Base-by-base conservation (phyloP, 31 red algal species). In the Porphyra umbilicalis region DNA sequence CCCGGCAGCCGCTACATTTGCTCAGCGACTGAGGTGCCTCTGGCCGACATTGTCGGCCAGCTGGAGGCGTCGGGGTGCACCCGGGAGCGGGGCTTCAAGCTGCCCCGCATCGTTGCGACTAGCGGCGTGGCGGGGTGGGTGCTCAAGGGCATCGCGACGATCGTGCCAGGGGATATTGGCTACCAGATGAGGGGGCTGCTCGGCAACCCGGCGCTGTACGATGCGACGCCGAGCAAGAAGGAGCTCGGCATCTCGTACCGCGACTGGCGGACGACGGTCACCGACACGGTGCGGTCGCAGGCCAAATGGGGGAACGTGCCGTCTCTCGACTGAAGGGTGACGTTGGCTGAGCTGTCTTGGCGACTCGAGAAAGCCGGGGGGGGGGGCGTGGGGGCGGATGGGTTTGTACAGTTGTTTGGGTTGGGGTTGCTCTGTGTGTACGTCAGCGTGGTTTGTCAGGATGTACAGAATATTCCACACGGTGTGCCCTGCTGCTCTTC, bases 1-100 rank as follows among this genome's bases (percentile, higher is more conserved):
- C 78, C 90, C 15, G 40, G 35, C 34, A 78, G 82, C 9, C 81
- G 90, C 37, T 92, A 92, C 36, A 81, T 92, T 32, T 92, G 85
- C 44, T 32, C 81, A 0, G 38, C 81, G 2, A 75, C 79, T 32
- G 67, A 79, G 3, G 35, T 85, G 83, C 35, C 77, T 2, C 6
- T 85, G 67, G 30, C 25, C 25, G 57, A 25, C 11, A 71, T 71
- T 71, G 57, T 71, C 11, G 57, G 0, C 3, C 6, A 5, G 20
- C 25, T 71, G 57, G 4, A 4, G 57, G 25, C 57, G 57, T 18
- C 57, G 57, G 57, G 57, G 57, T 71, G 57, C 57, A 71, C 57
- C 4, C 57, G 57, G 18, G 57, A 71, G 0, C 1, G 8, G 57
- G 57, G 57, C 6, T 71, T n/a, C 57, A 71, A 71, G 57, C 57